Base-by-base conservation (phyloP, 1,139 yeast genomes). In the Diutina catenulata region DNA sequence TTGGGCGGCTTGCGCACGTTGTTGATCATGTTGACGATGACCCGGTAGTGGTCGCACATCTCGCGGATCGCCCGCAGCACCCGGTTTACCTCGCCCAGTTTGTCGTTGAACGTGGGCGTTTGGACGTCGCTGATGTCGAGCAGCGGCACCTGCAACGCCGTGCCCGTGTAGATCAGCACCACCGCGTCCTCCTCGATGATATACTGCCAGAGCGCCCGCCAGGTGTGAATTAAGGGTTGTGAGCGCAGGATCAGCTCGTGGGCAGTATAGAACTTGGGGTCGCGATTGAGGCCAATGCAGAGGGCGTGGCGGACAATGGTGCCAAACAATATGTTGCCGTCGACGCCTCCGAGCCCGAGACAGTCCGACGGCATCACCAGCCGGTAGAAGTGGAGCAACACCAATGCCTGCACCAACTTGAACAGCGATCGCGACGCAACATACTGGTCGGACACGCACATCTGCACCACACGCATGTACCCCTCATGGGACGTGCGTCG, bases 271-370 rank as follows among this genome's bases (percentile, higher is more conserved):
- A 44, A 50, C 5, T 56, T 49, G 1, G 73, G 72, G 42, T 67
- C 73, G 11, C 73, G 50, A 43, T 67, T 60, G 37, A 67, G 51
- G 0, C 73, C 73, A 38, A 65, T 64, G 5, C 68, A 54, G 36
- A 62, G 43, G 0, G 73, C 70, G 43, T 66, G 72, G 23, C 56
- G 53, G 15, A 64, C 50, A 11, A 60, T 57, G 2, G 57, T 51
- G 0, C 71, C 70, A 39, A 65, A 55, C 23, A 64, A 50, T 9
- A 63, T 51, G 38, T 63, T 66, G 9, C 65, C 56, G 43, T 66
- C 71, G 0, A 65, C 57, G 5, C 68, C 66, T 29, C 70, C 62
- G 20, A 67, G 51, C 1, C 73, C 73, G 44, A 60, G 65, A 42
- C 67, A 56, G 46, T 67, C 71, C 43, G 60, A 61, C 2, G 72